Evolutionary conservation across 129 eudicot species (phyloP).

Genomic region (sunflower (Helianthus annuus)): DNA sequence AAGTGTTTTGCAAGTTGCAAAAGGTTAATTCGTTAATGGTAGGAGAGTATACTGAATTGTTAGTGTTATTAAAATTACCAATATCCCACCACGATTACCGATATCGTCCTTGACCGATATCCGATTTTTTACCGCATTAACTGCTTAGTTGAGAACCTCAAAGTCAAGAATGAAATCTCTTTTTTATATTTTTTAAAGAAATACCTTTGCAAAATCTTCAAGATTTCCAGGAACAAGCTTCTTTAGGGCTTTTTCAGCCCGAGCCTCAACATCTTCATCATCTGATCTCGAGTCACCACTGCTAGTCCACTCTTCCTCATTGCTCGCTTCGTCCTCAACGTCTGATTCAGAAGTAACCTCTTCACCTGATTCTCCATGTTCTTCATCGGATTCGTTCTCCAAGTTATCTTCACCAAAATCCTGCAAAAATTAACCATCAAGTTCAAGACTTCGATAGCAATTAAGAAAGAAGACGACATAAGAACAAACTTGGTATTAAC

Average conservation of each 20-base stretch:
- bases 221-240: slow-evolving; percentile 72
- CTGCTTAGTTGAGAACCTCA: not conserved
- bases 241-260: slow-evolving; percentile 64
- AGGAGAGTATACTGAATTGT: no score
- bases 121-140: no score
- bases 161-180: not conserved
- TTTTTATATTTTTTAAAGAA: not conserved
- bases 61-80: no score
- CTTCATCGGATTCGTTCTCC: slow-evolving; percentile 80
- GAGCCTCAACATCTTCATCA: slow-evolving; percentile 64
- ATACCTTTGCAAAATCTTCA: slow-evolving; percentile 87
- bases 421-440: slow-evolving; percentile 32
- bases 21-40: not conserved
- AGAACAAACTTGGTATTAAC: slow-evolving; percentile 19
- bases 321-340: slow-evolving; percentile 65
- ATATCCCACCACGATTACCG: no score
- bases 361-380: slow-evolving; percentile 62
- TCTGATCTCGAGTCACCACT: slow-evolving; percentile 65
- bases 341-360: slow-evolving; percentile 75
- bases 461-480: not conserved
- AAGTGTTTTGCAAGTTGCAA: no score
- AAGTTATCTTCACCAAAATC: slow-evolving; percentile 71
- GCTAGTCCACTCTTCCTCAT: slow-evolving; percentile 83
- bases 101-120: no score
- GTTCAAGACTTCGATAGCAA: not conserved